Evolutionary conservation across 2,329 filamentous ascomycete genomes (phyloP).

Genomic region (Aspergillus puulaauensis): DNA sequence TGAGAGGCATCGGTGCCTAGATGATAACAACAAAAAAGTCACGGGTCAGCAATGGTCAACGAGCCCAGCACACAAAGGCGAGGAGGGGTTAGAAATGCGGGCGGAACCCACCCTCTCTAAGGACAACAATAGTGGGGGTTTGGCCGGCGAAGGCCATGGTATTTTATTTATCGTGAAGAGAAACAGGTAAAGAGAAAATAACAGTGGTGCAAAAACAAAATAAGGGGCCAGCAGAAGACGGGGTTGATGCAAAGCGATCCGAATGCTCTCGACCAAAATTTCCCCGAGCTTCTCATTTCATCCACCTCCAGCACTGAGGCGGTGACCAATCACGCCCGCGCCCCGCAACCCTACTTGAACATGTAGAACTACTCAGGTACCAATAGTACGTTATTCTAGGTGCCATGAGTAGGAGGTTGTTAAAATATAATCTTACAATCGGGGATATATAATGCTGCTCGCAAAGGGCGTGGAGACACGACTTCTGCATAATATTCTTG

Average conservation of each 20-base stretch:
- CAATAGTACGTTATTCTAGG: no score
- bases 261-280: slow-evolving; percentile 42
- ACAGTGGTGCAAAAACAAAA: slow-evolving; percentile 3
- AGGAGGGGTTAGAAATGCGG: slow-evolving; percentile 26
- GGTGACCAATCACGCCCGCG: slow-evolving; percentile 34
- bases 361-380: not conserved
- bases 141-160: slow-evolving; percentile 95
- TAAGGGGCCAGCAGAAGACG: slow-evolving; percentile 10
- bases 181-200: slow-evolving; percentile 16
- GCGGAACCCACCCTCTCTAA: slow-evolving; percentile 80
- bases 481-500: not conserved
- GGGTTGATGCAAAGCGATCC: slow-evolving; percentile 28
- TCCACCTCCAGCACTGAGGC: slow-evolving; percentile 31
- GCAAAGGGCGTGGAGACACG: not conserved
- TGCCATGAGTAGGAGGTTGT: no score
- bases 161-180: slow-evolving; percentile 24
- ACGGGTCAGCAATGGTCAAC: slow-evolving; percentile 24
- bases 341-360: slow-evolving; percentile 19
- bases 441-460: not conserved
- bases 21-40: slow-evolving; percentile 11
- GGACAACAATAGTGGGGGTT: slow-evolving; percentile 95
- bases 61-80: slow-evolving; percentile 18
- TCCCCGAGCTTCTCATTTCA: slow-evolving; percentile 38
- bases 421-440: not conserved
- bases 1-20: slow-evolving; percentile 95